Evolutionary conservation across 192 early-diverging fungal species (phyloP), one percentile per base, ranked within the genome.

Genomic region (Ambispora gerdemannii): DNA sequence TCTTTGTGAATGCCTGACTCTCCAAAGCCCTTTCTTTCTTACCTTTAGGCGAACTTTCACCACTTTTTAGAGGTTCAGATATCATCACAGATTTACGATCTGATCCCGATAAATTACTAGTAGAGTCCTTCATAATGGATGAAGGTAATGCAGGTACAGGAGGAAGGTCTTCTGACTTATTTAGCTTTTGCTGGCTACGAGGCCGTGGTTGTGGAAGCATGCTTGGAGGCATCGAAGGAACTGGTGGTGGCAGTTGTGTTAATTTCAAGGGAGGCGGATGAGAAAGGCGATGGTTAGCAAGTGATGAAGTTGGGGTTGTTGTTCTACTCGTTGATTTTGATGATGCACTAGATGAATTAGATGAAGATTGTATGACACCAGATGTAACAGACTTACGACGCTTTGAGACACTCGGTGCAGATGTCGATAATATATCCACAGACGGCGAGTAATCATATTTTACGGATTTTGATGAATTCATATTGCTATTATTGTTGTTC

Each of bases 111-210:
- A n/a, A 4, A 20, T 53, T 53, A 22, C 20, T 53, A 10, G 7
- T 53, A n/a, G 51, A n/a, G 4, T 53, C 51, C 20, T 53, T 53
- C 51, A 53, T 53, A 4, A 67, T 67, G 24, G 65, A 53, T 33
- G n/a, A n/a, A 32, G 68, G 68, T 60, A 70, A 25, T n/a, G 68
- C 15, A 0, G 68, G 68, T 49, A 70, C 56, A 20, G 67, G 67
- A 43, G 67, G 67, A 56, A 70, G 53, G 24, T 70, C 67, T 30
- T 60, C 68, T 28, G 2, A 13, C 4, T 30, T 58, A 58, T 30
- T 10, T 1, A 70, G 34, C 50, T 67, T 31, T 70, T 31, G 31
- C 17, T 47, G 56, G 43, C 50, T 60, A 27, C 55, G 55, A 2
- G 55, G 28, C 24, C 55, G 58, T 17, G 56, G 24, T 49, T 70